These are phyloP conservation scores for Exsudoporus frostii DNA, from an alignment of 768 basidiomycete species.

Conservation along the genomic window DNA sequence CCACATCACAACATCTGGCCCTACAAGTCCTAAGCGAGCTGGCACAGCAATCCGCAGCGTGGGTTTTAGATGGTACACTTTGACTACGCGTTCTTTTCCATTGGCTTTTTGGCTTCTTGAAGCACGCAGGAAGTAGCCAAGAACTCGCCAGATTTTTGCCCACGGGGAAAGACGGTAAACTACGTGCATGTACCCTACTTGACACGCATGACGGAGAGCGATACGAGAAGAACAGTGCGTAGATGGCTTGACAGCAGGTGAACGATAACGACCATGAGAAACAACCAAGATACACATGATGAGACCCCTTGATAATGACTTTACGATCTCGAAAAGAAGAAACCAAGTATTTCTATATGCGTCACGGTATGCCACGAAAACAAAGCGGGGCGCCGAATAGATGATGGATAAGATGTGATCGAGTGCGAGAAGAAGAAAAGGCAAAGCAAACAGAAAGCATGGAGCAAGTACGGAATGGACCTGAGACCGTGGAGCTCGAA, in stretches of 20 bases:
- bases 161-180: not conserved
- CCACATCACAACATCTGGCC: not conserved
- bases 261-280: conserved; percentile 16
- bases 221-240: conserved; percentile 1
- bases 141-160: conserved; percentile 1
- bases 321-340: conserved; percentile 1
- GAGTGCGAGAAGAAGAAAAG: conserved; percentile 1
- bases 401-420: conserved; percentile 31
- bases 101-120: not conserved
- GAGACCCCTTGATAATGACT: conserved; percentile 11
- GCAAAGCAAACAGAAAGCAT: conserved; percentile 25
- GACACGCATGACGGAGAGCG: not conserved
- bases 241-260: not conserved
- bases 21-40: not conserved
- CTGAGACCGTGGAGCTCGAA: conserved; percentile 1
- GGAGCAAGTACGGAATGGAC: conserved; percentile 8
- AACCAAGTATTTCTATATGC: conserved; percentile 22
- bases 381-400: conserved; percentile 22
- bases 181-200: not conserved
- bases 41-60: conserved; percentile 11
- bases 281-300: conserved; percentile 15
- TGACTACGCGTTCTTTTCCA: not conserved
- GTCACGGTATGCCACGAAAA: conserved; percentile 26
- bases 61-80: not conserved
- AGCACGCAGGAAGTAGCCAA: not conserved